Evolutionary conservation across 148 eudicot species (phyloP).

Genomic region (Cornus kousa): DNA sequence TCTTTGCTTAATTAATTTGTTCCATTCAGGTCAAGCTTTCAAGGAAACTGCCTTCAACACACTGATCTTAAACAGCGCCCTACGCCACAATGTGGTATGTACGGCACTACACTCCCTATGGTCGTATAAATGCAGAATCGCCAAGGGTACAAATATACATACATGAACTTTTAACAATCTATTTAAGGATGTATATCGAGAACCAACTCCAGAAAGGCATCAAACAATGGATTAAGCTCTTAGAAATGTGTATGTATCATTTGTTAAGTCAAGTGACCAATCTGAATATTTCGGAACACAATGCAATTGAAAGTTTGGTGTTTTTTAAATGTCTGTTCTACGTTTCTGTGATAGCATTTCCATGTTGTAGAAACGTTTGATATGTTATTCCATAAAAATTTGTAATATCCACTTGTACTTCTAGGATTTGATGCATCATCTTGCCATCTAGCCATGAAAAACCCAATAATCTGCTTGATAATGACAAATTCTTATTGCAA

Average conservation of each 20-base stretch:
- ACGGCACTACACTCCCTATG: neutral
- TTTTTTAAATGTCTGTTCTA: neutral
- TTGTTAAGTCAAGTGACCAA: neutral
- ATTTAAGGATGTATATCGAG: neutral
- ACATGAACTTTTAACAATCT: neutral
- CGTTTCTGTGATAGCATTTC: neutral
- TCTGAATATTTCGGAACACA: neutral
- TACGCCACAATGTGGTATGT: too few relatives aligned
- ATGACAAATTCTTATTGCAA: slow-evolving; percentile 28
- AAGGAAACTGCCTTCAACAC: too few relatives aligned
- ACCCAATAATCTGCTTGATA: neutral
- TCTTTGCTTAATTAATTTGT: too few relatives aligned
- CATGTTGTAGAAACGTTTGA: neutral
- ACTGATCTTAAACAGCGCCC: too few relatives aligned
- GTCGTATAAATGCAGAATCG: neutral
- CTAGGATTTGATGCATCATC: neutral
- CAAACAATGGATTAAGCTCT: neutral
- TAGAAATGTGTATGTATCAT: neutral
- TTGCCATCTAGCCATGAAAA: neutral
- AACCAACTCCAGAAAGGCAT: neutral
- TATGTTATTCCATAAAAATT: neutral
- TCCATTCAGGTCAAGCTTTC: too few relatives aligned
- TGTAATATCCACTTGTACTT: neutral
- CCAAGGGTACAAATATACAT: neutral
- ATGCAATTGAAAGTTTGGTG: neutral